Conservation (phyloP, 495 filamentous ascomycete species). For the Penicillium flavigenum region DNA sequence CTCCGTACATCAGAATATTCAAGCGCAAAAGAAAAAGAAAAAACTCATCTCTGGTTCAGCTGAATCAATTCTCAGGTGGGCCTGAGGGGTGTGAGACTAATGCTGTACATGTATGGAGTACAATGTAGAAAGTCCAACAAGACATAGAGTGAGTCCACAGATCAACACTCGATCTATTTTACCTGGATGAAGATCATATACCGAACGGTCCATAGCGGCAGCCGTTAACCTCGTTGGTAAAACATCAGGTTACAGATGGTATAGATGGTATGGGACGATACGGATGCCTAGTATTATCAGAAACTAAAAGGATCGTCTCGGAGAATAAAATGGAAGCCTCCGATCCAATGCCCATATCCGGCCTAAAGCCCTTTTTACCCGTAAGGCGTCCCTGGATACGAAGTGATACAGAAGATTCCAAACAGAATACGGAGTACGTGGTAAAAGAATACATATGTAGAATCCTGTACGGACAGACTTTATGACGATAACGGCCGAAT, state of each 20-base stretch:
- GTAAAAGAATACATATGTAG: neutral
- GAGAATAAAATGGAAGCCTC: conserved; percentile 12
- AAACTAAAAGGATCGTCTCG: conserved; percentile 18
- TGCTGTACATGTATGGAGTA: neutral
- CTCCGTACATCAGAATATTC: neutral
- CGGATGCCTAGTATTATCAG: conserved; percentile 4
- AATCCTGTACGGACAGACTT: conserved; percentile 13
- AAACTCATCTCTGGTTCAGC: neutral
- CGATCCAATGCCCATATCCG: conserved; percentile 10
- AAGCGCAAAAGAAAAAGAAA: neutral
- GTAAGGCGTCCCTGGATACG: neutral
- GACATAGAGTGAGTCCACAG: conserved; percentile 7
- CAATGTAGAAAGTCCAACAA: conserved; percentile 1
- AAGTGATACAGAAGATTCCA: neutral
- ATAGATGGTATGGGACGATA: conserved; percentile 2
- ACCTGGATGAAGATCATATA: conserved; percentile 11
- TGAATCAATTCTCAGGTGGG: conserved; percentile 1
- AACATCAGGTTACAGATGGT: conserved; percentile 9
- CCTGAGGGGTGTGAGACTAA: neutral
- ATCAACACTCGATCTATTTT: conserved; percentile 14
- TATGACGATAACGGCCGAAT: conserved; percentile 17
- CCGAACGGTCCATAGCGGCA: conserved; percentile 11
- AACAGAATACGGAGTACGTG: neutral
- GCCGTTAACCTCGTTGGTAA: conserved; percentile 3
- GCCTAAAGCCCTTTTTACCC: neutral